Percentiles rank a stretch among this genome's conserved stretches.
These are phyloP conservation scores for Wickerhamiella parazyma DNA, from an alignment of 805 yeast species.

Conservation along the genomic window DNA sequence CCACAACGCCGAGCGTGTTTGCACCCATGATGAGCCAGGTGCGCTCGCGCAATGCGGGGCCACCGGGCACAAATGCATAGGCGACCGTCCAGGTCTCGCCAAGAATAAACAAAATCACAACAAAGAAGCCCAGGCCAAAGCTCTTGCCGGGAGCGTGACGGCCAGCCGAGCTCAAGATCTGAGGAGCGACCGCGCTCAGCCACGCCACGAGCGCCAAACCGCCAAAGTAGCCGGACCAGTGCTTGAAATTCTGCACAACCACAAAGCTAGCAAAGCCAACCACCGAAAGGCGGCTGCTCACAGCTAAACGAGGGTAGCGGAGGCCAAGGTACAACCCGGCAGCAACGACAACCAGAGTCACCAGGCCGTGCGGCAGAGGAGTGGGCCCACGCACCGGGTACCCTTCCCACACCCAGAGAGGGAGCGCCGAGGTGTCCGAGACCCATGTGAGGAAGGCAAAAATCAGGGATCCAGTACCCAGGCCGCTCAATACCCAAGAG, in stretches of 20 bases:
- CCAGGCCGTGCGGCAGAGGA: constrained; percentile 71
- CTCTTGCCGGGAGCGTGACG: constrained; percentile 39
- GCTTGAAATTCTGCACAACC: constrained; percentile 37
- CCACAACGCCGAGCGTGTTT: constrained; percentile 39
- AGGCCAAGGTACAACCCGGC: constrained; percentile 42
- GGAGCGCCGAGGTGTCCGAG: constrained; percentile 72
- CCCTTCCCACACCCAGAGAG: constrained; percentile 96
- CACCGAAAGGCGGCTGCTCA: constrained; percentile 26
- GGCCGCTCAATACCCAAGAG: constrained; percentile 34
- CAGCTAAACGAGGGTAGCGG: constrained; percentile 20
- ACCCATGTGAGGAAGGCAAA: constrained; percentile 62
- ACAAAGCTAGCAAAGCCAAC: constrained; percentile 39
- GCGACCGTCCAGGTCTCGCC: constrained; percentile 97
- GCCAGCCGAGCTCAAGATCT: constrained; percentile 43
- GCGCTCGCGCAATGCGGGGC: constrained; percentile 75
- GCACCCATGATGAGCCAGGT: constrained; percentile 56
- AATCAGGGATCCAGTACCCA: constrained; percentile 65
- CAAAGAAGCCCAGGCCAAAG: constrained; percentile 29
- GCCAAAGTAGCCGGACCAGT: constrained; percentile 68
- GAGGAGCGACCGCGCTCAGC: constrained; percentile 45
- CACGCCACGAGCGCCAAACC: constrained; percentile 52
- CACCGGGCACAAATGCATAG: constrained; percentile 95
- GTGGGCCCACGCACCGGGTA: constrained; percentile 77
- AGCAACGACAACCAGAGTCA: constrained; percentile 43
- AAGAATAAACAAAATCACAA: constrained; percentile 46